A percentile compares a stretch with the other conserved stretches of the same genome.
Evolutionary conservation across 768 basidiomycete genomes (phyloP).

Genomic region (Kondoa malvinella): DNA sequence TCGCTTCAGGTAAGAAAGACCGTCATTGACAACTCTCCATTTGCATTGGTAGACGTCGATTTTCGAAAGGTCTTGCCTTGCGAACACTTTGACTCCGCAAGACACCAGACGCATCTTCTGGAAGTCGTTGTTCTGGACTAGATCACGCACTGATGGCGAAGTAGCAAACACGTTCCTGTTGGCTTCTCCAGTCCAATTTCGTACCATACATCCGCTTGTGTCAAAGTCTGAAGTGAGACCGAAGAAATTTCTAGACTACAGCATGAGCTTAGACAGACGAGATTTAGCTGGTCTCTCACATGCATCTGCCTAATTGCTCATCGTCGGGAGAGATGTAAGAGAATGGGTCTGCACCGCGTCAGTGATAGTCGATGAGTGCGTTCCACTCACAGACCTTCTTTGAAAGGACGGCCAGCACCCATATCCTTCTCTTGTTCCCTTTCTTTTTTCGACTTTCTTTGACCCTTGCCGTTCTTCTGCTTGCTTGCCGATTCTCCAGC

Average conservation of each 20-base stretch:
- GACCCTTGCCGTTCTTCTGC: neutral
- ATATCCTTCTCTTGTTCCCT: conserved; percentile 27
- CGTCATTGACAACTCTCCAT: conserved; percentile 56
- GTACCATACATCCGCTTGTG: conserved; percentile 57
- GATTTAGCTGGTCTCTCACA: conserved; percentile 38
- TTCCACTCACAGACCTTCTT: conserved; percentile 43
- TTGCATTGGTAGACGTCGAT: conserved; percentile 33
- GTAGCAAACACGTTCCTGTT: conserved; percentile 55
- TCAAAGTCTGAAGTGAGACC: conserved; percentile 58
- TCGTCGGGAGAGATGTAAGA: conserved; percentile 59
- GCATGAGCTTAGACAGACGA: conserved; percentile 2
- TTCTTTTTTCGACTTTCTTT: neutral
- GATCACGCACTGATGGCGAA: conserved; percentile 63
- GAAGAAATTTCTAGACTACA: conserved; percentile 46
- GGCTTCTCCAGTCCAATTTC: conserved; percentile 61
- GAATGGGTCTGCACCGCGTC: conserved; percentile 46
- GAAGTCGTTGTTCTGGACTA: conserved; percentile 67
- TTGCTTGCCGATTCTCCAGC: neutral
- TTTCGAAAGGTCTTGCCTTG: conserved; percentile 58
- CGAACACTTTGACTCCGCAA: conserved; percentile 85
- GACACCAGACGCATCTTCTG: conserved; percentile 67
- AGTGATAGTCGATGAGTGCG: neutral
- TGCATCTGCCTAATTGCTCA: conserved; percentile 50
- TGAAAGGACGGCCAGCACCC: conserved; percentile 40
- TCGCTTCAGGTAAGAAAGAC: conserved; percentile 65